Conservation (phyloP, 2,329 filamentous ascomycete species). For the Phaeosphaeriaceae sp. region DNA sequence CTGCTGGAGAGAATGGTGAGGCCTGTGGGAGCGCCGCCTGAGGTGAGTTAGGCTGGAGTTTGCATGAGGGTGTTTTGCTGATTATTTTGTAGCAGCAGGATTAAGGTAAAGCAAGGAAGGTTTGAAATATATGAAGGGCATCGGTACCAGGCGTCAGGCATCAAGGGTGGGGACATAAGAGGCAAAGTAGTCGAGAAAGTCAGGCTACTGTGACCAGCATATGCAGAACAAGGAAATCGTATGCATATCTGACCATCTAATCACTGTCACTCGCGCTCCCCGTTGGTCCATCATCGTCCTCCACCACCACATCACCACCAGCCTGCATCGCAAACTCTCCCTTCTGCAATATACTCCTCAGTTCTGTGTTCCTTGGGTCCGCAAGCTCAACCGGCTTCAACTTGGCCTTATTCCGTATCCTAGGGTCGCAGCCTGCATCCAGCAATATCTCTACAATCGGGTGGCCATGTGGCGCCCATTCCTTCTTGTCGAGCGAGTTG, state of each 20-base stretch:
- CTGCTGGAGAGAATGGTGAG: slow-evolving; percentile 78
- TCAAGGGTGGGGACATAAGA: too few species aligned
- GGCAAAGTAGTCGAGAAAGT: too few species aligned
- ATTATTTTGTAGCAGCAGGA: slow-evolving; percentile 25
- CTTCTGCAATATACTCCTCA: slow-evolving; percentile 69
- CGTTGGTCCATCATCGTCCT: slow-evolving; percentile 55
- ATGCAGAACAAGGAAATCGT: not conserved
- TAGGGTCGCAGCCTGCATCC: slow-evolving; percentile 74
- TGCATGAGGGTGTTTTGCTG: slow-evolving; percentile 24
- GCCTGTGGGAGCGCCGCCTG: slow-evolving; percentile 69
- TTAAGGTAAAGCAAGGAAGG: slow-evolving; percentile 1
- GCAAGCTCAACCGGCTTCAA: slow-evolving; percentile 74
- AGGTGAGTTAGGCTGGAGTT: slow-evolving; percentile 51
- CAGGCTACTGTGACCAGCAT: not conserved
- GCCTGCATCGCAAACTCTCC: slow-evolving; percentile 69
- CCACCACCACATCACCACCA: slow-evolving; percentile 56
- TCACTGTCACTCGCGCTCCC: slow-evolving; percentile 58
- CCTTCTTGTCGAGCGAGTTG: slow-evolving; percentile 69
- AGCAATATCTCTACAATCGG: slow-evolving; percentile 79
- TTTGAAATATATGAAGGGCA: too few species aligned
- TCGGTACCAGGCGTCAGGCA: too few species aligned
- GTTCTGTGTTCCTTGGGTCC: slow-evolving; percentile 70
- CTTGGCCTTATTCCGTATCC: slow-evolving; percentile 73
- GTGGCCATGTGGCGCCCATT: slow-evolving; percentile 70
- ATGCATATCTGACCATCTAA: slow-evolving; percentile 9